Conservation (phyloP, 202 grass and related monocot genomes). For the Setaria viridis region DNA sequence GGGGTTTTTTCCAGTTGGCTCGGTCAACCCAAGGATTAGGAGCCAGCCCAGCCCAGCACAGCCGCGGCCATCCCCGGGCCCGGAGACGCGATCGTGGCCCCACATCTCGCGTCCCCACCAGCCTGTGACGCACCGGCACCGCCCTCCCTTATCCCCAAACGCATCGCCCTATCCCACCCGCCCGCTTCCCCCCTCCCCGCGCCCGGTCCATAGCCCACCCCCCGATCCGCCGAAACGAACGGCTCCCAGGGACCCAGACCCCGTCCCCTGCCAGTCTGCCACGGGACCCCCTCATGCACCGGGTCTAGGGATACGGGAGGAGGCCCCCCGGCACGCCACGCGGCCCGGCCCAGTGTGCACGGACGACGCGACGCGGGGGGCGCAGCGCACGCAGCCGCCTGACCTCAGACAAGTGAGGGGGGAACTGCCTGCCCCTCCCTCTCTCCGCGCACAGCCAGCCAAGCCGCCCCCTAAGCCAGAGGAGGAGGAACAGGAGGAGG, state of each 20-base stretch:
- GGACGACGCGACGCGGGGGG: slow-evolving; percentile 16
- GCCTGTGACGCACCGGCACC: neutral
- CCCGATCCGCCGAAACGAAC: neutral
- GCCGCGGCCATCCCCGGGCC: neutral
- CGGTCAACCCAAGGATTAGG: neutral
- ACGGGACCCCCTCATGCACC: neutral
- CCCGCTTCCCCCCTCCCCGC: neutral
- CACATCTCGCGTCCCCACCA: neutral
- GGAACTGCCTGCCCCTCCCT: neutral
- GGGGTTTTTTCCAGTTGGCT: too few relatives aligned
- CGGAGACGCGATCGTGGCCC: neutral
- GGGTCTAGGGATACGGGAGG: neutral
- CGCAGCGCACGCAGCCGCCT: neutral
- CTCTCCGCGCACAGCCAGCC: neutral
- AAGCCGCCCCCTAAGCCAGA: neutral
- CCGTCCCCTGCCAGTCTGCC: too few relatives aligned
- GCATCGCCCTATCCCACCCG: neutral
- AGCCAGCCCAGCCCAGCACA: neutral
- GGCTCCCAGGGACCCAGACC: neutral
- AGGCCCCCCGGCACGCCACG: neutral
- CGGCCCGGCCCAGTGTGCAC: slow-evolving; percentile 20
- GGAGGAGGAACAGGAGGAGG: neutral
- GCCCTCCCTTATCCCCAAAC: neutral
- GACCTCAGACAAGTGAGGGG: neutral
- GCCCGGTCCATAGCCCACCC: neutral